Base-by-base conservation (phyloP, 768 basidiomycete genomes). In the Leccinellum albellum region DNA sequence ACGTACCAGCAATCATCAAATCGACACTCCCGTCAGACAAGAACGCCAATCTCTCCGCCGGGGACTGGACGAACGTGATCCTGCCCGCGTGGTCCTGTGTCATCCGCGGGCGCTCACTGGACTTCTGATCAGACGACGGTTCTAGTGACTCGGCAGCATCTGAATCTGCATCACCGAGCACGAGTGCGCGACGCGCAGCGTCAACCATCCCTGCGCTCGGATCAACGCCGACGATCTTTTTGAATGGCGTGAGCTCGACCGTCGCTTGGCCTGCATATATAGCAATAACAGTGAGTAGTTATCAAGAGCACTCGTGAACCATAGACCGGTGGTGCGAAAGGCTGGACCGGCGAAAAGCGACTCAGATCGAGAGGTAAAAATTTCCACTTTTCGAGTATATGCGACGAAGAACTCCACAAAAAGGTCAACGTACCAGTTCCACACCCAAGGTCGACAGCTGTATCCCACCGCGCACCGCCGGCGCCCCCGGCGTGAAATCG, bases 381-480 rank as follows among this genome's bases (percentile, higher is more conserved):
- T 15, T 28, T 15, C 26, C 46, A 17, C 24, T 17, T 28, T 26
- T n/a, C 42, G 20, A 21, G 42, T 23, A n/a, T 7, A 40, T 3
- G 3, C 4, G 42, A 21, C 3, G 20, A 14, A 12, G 8, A 24
- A 31, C 17, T 49, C 49, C 17, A 33, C 17, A 45, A 4, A 29
- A 46, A 13, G 31, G 45, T 46, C 2, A 32, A 59, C 75, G 12
- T 56, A 88, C 91, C 88, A n/a, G 91, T 89, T 26, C 92, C 91
- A 71, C 91, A 93, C 4, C 92, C 91, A 2, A 92, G 68, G 63
- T 94, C 91, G 0, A 91, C 76, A 0, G 87, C 89, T 17, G 72
- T 75, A 14, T 82, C 76, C 79, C 83, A 88, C 53, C 69, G 59
- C 0, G 63, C 64, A 0, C 32, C 37, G 1, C n/a, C 24, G 3